Evolutionary conservation across 2,329 filamentous ascomycete genomes (phyloP), one percentile per base, ranked within the genome.

Genomic region (Dothistroma pini): DNA sequence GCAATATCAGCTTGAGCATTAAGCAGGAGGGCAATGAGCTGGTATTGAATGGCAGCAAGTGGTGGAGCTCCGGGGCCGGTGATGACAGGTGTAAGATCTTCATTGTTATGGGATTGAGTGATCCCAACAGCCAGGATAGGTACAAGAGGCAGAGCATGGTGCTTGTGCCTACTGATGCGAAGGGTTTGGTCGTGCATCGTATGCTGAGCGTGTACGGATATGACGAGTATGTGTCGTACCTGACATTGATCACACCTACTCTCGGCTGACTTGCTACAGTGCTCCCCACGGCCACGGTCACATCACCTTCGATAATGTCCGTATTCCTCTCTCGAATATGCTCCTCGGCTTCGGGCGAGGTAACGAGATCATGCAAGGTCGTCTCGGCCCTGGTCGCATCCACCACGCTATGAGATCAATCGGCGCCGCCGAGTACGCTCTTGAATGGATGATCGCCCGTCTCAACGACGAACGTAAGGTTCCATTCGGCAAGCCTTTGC

Each of bases 251-350:
- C 10, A 10, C 4, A 29, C 21, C 22, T 12, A 19, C n/a, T 12
- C 29, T 8, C 29, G 7, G 56, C 34, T 44, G 22, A 59, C 58
- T 4, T 0, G 53, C 25, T n/a, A 35, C 31, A 65, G 63, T 71
- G 95, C 95, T n/a, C 95, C 95, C 2, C 95, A 99, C 76, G 95
- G 95, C 58, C 95, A 99, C 78, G 95, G 92, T 48, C 93, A 99
- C 77, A 86, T 99, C 73, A 85, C 81, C 38, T 97, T 99, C 79
- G 82, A 87, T 61, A 89, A 97, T 74, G 95, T 97, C 65, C 89
- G 93, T 61, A 90, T 97, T 0, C 93, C 93, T 8, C 85, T 83
- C 29, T 80, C 81, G 69, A 93, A 90, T 79, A 88, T 97, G 72
- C 89, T 97, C 8, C 88, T 97, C 2, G 93, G 93, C 63, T 91